Base-by-base conservation (phyloP, 768 basidiomycete genomes). In the Imleria badia region DNA sequence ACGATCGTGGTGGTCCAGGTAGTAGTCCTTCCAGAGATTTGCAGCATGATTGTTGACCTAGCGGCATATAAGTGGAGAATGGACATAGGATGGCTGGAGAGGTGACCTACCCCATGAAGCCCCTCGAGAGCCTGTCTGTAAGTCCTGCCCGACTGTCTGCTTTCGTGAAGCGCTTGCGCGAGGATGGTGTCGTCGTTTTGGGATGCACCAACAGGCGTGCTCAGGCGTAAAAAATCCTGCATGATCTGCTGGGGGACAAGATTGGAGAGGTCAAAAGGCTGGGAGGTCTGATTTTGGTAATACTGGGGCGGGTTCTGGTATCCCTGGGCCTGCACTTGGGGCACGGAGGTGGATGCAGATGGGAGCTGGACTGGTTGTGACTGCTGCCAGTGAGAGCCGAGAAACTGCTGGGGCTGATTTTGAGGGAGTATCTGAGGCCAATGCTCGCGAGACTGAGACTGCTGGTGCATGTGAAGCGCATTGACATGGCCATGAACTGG, bases 11-110 rank as follows among this genome's bases (percentile, higher is more conserved):
- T 89, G 78, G 52, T 89, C 86, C 15, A 91, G 76, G 60, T 86
- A 91, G 64, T 89, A 89, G 61, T 91, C 89, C 64, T 89, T 90
- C 88, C 88, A 91, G 22, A 86, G 70, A 65, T 77, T 83, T 35
- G 86, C 79, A 12, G 73, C 67, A 36, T 80, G 78, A 26, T 75
- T 73, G 40, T 80, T 77, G 44, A 75, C 68, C 78, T 78, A 33
- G 50, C 45, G 31, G 31, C 23, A 45, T 29, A 23, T 61, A 6
- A 59, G 54, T 2, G 44, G 39, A 54, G 33, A 57, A 14, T 26
- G 22, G 30, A 52, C 31, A 34, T 20, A 40, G 42, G 22, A 26
- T 22, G n/a, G 20, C 40, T 8, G 26, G n/a, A 53, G 49, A 40
- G 19, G 3, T 12, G 50, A 72, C 82, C 60, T 65, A 87, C 87